Base-by-base conservation (phyloP, 2,329 filamentous ascomycete genomes). In the Chaetomium sp. region DNA sequence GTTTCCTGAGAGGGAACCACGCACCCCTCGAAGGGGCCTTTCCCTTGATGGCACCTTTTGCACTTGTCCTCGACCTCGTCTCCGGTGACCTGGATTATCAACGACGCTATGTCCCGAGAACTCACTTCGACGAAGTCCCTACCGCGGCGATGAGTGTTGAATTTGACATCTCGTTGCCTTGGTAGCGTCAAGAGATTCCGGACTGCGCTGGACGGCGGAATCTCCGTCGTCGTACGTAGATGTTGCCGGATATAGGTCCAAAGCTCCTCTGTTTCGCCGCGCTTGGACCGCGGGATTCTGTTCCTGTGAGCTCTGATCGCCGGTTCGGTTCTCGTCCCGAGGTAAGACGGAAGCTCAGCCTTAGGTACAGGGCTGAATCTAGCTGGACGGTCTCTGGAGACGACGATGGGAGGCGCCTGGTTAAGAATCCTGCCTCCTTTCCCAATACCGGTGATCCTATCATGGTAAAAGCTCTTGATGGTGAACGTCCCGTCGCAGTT, bases 61-160 rank as follows among this genome's bases (percentile, higher is more conserved):
- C 75, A 77, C 1, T 68, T 62, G 5, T 38, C 29, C 0, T 38
- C 16, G 1, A 64, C 66, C 12, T 62, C 57, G 1, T 75, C 70
- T 10, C 75, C 75, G 1, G 72, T 75, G 42, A 75, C 16, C 38
- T 76, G 74, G n/a, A 76, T 67, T 6, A 75, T 27, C 23, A 74
- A 33, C 16, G 73, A 70, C 1, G 72, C 69, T 1, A 75, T 51
- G 51, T 76, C 73, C 5, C 70, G 57, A 6, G 66, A 45, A 9
- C 58, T 60, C 9, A 53, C 53, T 47, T 73, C 74, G 9, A 9
- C 9, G 9, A 67, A 73, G 0, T 60, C 51, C 33, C 61, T 35
- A 6, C 8, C 16, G 3, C 42, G 64, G 56, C 68, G 64, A 13
- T 60, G 58, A 0, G 50, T 19, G 42, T 75, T 74, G 69, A 70